Percentiles rank a stretch among this genome's conserved stretches.
Conservation (phyloP, 129 eudicot species). For the Silybum marianum region DNA sequence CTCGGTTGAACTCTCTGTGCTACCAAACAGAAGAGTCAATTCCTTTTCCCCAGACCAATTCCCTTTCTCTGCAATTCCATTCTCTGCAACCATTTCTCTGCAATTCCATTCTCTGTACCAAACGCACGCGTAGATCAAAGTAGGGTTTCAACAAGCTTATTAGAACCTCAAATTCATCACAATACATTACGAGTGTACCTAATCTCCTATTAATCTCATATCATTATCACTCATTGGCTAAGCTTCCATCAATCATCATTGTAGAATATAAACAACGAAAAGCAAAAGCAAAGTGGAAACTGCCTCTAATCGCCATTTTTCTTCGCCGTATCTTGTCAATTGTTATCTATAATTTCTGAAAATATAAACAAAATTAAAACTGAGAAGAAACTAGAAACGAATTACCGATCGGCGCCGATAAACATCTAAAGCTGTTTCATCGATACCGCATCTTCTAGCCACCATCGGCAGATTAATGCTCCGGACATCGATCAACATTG, state of each 20-base stretch:
- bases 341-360: neutral
- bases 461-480: neutral
- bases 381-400: neutral
- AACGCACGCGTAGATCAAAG: too few relatives aligned
- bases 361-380: neutral
- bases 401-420: neutral
- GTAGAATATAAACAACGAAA: neutral
- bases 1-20: too few relatives aligned
- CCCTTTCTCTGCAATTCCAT: too few relatives aligned
- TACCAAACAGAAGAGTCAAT: too few relatives aligned
- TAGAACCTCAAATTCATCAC: neutral
- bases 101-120: too few relatives aligned
- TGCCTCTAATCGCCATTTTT: conserved; percentile 1
- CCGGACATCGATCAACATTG: neutral
- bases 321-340: neutral
- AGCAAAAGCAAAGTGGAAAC: neutral
- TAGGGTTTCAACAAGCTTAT: neutral
- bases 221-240: neutral
- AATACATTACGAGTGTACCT: neutral
- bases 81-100: too few relatives aligned
- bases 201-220: neutral
- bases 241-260: neutral
- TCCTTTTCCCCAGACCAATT: too few relatives aligned
- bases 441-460: neutral
- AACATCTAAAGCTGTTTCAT: neutral